Base-by-base conservation (phyloP, 2,329 filamentous ascomycete species). In the Setomelanomma holmii region DNA sequence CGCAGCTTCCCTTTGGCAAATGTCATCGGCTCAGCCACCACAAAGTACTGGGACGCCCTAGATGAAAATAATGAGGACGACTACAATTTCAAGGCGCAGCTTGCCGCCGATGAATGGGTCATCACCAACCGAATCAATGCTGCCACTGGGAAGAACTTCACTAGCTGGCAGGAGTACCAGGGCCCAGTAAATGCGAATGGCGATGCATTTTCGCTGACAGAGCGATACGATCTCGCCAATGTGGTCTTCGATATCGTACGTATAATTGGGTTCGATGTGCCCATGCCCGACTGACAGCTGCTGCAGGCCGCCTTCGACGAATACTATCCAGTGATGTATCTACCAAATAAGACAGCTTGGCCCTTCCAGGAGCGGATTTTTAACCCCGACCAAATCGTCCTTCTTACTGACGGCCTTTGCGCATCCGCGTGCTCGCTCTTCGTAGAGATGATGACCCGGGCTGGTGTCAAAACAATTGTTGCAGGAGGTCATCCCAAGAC, bases 381-480 rank as follows among this genome's bases (percentile, higher is more conserved):
- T 14, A 30, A 30, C 27, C 41, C 46, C 4, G 62, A 74, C n/a
- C 60, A 75, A 35, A 73, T 75, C 21, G 55, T 74, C 27, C 27
- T 75, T 4, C 61, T 85, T 20, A 79, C 78, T 12, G 82, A 86
- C 56, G 84, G 84, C 19, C 66, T 70, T 33, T 87, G 84, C 62
- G 77, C 75, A 20, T 85, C 82, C 1, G 81, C 84, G 3, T 87
- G 85, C 63, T 77, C 82, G 16, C 63, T 83, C 19, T 82, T 86
- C 58, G 71, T 76, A 16, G 78, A 83, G 35, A 76, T 86, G 73
- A 75, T 76, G 6, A 45, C 43, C 5, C 73, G 76, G 49, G 76
- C 74, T 34, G 78, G 80, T 11, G 80, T 87, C 2, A 79, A 79
- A 51, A 81, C 80, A 7, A 75, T 87, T 30, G 75, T 76, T 4